Conservation (phyloP, 345 rosid genomes). For the Pelargonium nanum region DNA sequence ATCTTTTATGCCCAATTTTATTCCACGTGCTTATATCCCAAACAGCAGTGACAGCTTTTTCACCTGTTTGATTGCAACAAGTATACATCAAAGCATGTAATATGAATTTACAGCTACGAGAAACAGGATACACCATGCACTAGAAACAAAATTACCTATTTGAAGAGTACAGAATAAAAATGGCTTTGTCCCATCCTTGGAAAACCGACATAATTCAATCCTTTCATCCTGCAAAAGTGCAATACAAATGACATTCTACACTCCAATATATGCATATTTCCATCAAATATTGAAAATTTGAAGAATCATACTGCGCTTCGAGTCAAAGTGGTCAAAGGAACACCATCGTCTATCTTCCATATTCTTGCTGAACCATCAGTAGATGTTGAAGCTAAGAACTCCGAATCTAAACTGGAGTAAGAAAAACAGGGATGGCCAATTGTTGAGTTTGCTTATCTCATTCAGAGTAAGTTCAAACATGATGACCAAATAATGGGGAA, state of each 20-base stretch:
- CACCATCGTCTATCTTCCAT: constrained; percentile 87
- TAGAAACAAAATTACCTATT: constrained; percentile 30
- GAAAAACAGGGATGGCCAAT: constrained; percentile 11
- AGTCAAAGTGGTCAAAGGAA: constrained; percentile 56
- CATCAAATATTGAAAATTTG: constrained; percentile 1
- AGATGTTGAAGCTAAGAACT: constrained; percentile 77
- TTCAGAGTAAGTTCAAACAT: background rate
- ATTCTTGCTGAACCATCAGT: constrained; percentile 88
- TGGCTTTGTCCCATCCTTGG: constrained; percentile 91
- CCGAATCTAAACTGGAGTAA: constrained; percentile 70
- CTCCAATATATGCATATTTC: background rate
- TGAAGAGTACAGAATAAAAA: constrained; percentile 78
- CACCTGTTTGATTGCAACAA: constrained; percentile 39
- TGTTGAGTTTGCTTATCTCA: background rate
- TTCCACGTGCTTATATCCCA: constrained; percentile 88
- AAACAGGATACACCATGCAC: background rate
- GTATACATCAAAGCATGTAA: constrained; percentile 4
- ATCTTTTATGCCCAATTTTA: constrained; percentile 81
- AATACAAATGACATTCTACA: background rate
- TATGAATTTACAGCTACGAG: background rate
- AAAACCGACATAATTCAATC: constrained; percentile 72
- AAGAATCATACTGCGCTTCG: constrained; percentile 49
- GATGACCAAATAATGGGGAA: background rate
- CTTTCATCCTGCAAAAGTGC: constrained; percentile 57
- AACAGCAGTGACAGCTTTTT: constrained; percentile 55